phyloP scores from a whole-genome alignment of 2,329 filamentous ascomycete species.

The Myriangium duriaei region DNA sequence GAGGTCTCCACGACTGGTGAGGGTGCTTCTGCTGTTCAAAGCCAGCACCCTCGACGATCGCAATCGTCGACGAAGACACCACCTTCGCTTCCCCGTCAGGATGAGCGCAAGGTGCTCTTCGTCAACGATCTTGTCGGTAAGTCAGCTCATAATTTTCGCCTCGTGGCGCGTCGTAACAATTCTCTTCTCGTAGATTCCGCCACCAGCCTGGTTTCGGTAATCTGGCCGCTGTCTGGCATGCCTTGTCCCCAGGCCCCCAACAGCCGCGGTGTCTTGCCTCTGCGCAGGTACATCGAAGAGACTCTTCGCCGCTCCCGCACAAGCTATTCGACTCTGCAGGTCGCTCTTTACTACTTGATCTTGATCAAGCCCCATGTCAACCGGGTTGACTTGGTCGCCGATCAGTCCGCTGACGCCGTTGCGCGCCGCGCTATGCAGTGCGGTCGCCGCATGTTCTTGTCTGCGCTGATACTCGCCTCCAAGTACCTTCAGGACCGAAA shows the following conservation, averaged over 20 bases:
- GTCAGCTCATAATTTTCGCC: constrained; percentile 32
- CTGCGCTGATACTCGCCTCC: constrained; percentile 86
- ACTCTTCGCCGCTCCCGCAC: constrained; percentile 88
- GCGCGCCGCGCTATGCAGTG: constrained; percentile 76
- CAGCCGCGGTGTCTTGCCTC: constrained; percentile 67
- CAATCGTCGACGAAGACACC: constrained; percentile 48
- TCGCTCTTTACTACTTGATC: constrained; percentile 90
- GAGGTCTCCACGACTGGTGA: constrained; percentile 35
- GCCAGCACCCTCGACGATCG: constrained; percentile 48
- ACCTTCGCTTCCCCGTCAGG: constrained; percentile 70
- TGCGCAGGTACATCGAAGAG: constrained; percentile 95
- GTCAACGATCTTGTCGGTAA: constrained; percentile 97
- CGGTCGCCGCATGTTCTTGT: constrained; percentile 92
- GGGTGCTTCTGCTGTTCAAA: constrained; percentile 36
- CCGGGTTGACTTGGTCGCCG: constrained; percentile 70
- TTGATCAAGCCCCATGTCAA: constrained; percentile 86
- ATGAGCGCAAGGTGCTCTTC: constrained; percentile 86
- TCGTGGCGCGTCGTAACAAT: too few species aligned
- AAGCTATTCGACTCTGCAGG: constrained; percentile 93
- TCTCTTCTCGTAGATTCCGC: constrained; percentile 66
- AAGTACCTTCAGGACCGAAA: constrained; percentile 98
- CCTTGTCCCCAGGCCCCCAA: constrained; percentile 56
- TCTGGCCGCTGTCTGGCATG: constrained; percentile 85
- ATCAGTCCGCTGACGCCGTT: constrained; percentile 62
- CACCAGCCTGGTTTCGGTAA: constrained; percentile 90